A percentile compares a stretch with the other conserved stretches of the same genome.
Conservation (phyloP, 139 green algal species). For the Monoraphidium neglectum region DNA sequence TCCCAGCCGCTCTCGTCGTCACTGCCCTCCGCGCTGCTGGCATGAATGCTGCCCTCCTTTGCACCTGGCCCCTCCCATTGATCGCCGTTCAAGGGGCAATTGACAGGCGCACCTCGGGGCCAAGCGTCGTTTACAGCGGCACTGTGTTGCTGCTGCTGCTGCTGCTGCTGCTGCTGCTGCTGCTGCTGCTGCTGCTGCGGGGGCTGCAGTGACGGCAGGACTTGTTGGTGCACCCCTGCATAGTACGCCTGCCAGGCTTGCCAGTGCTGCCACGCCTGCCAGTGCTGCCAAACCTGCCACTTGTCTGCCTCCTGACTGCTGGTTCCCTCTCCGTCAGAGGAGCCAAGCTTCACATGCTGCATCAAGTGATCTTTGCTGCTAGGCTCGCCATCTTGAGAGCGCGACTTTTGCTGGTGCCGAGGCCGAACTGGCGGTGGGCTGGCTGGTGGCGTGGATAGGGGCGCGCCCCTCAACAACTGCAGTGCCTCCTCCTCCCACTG, state of each 20-base stretch:
- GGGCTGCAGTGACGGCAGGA: no score
- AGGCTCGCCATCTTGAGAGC: no score
- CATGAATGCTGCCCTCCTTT: neutral
- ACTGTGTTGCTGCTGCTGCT: constrained; percentile 4
- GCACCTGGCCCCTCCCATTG: neutral
- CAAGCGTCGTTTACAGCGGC: no score
- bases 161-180: constrained; percentile 4
- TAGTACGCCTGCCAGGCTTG: neutral
- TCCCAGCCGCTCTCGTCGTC: neutral
- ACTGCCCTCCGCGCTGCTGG: neutral
- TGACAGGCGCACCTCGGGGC: neutral
- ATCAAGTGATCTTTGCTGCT: no score
- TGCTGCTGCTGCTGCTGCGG: constrained; percentile 15
- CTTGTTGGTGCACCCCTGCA: neutral
- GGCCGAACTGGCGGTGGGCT: constrained; percentile 12
- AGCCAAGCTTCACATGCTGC: neutral
- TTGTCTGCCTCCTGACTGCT: neutral
- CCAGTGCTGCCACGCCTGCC: neutral
- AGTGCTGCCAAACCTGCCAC: neutral
- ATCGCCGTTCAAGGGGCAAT: constrained; percentile 4
- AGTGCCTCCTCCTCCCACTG: constrained; percentile 52
- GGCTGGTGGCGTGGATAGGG: constrained; percentile 4
- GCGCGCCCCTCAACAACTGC: constrained; percentile 20
- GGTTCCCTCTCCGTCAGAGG: no score
- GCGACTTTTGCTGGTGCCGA: constrained; percentile 3